Base-by-base conservation (phyloP, 768 basidiomycete genomes). In the Lentinula aciculospora region DNA sequence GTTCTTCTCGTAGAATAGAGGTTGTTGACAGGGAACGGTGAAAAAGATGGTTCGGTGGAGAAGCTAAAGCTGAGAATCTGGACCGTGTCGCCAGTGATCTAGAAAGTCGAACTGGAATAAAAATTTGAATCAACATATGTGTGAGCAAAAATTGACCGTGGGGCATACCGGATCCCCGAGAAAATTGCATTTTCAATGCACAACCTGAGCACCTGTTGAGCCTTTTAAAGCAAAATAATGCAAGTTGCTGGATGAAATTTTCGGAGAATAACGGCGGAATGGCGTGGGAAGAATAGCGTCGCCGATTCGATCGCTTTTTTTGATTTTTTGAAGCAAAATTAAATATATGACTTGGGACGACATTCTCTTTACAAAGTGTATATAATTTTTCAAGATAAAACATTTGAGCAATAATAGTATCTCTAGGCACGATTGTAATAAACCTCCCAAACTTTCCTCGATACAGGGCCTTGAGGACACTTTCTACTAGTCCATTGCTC, bases 401-500 rank as follows among this genome's bases (percentile, higher is more conserved):
- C n/a, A n/a, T n/a, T n/a, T n/a, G n/a, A n/a, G n/a, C n/a, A n/a
- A n/a, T n/a, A n/a, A n/a, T n/a, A 4, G 10, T 21, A 47, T 27
- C 15, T 42, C 21, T 56, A 48, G 1, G 36, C 28, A 45, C 32
- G 50, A 31, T 53, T 53, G 36, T 63, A 40, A 56, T 86, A 86
- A 58, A 65, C 71, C 50, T 71, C 72, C 73, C 76, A 75, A 21
- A 88, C 86, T 44, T 63, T 69, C 54, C 74, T 71, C 44, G 76
- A 71, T 40, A 86, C 81, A 1, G 64, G 64, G 2, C 62, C 65
- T 65, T 66, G 73, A 12, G 89, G 88, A 60, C 83, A 86, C 57
- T 64, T 67, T 47, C 85, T 77, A 19, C 84, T 86, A 0, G 89
- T 94, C 92, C 93, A 94, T 40, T 80, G 64, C 72, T 86, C 81